These are phyloP conservation scores for Porogramme epimiltina DNA, from an alignment of 1,284 basidiomycete genomes.

Conservation along the genomic window DNA sequence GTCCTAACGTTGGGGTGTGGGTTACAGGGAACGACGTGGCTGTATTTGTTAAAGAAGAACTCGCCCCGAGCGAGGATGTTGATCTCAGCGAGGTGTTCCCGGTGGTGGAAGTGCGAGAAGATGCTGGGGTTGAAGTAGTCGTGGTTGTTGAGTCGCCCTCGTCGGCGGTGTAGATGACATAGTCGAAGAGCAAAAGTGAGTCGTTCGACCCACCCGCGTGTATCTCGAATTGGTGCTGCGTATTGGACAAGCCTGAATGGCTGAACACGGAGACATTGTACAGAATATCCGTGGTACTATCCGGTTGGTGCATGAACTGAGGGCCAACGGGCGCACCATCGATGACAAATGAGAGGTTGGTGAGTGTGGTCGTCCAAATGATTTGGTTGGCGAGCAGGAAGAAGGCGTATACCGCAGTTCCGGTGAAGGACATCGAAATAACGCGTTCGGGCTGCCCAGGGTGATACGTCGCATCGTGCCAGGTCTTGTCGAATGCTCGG, in stretches of 20 bases:
- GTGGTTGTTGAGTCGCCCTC: background rate
- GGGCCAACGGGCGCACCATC: background rate
- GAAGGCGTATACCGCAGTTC: constrained; percentile 5
- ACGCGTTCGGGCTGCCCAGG: background rate
- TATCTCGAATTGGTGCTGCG: background rate
- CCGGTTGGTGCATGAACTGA: constrained; percentile 18
- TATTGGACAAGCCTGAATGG: background rate
- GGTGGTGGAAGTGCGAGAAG: background rate
- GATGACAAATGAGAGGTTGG: constrained; percentile 1
- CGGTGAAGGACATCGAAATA: background rate
- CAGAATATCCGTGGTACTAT: constrained; percentile 4
- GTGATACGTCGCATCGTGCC: constrained; percentile 4
- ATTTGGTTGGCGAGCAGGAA: constrained; percentile 2
- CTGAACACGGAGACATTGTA: constrained; percentile 4
- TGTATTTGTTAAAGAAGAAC: too few species aligned
- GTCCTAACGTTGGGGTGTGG: too few species aligned
- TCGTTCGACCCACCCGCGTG: background rate
- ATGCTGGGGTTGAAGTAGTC: background rate
- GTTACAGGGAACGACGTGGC: too few species aligned
- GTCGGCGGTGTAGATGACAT: constrained; percentile 3
- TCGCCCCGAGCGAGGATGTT: background rate
- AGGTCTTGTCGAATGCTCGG: background rate
- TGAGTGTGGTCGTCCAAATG: background rate
- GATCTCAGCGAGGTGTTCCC: background rate
- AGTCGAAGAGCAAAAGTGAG: constrained; percentile 6